Evolutionary conservation across 2,329 filamentous ascomycete genomes (phyloP).

Genomic region (Trichothecium roseum): DNA sequence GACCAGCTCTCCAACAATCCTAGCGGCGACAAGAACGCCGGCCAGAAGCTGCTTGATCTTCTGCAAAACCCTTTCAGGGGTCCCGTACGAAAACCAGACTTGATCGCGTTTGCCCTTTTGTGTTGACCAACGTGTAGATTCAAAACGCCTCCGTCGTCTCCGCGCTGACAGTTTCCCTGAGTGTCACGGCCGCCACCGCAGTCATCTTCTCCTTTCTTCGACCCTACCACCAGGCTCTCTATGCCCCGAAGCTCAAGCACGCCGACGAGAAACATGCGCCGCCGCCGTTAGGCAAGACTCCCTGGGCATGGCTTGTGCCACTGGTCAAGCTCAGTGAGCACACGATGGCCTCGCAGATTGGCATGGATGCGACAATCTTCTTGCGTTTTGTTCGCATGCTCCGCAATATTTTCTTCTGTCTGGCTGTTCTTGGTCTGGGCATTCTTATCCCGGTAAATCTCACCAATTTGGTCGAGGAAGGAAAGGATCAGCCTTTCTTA

Average conservation of each 20-base stretch:
- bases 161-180: slow-evolving; percentile 71
- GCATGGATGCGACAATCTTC: slow-evolving; percentile 86
- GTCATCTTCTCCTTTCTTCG: slow-evolving; percentile 80
- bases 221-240: slow-evolving; percentile 84
- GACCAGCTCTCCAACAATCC: slow-evolving; percentile 1
- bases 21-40: slow-evolving; percentile 17
- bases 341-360: slow-evolving; percentile 69
- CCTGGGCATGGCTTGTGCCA: slow-evolving; percentile 78
- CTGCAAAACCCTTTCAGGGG: slow-evolving; percentile 40
- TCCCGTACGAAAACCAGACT: slow-evolving; percentile 23
- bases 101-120: background rate
- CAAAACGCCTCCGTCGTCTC: slow-evolving; percentile 53
- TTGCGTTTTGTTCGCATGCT: slow-evolving; percentile 84
- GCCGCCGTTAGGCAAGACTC: slow-evolving; percentile 73
- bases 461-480: slow-evolving; percentile 17
- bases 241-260: slow-evolving; percentile 88
- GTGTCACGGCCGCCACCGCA: slow-evolving; percentile 62
- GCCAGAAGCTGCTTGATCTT: slow-evolving; percentile 34
- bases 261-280: slow-evolving; percentile 84
- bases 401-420: slow-evolving; percentile 71
- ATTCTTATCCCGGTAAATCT: slow-evolving; percentile 78
- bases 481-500: slow-evolving; percentile 30
- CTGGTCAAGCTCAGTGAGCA: slow-evolving; percentile 69
- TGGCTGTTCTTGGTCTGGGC: slow-evolving; percentile 62
- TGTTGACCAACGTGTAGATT: slow-evolving; percentile 12